These are phyloP conservation scores for Micractinium sp. DNA, from an alignment of 139 green algal species.

Conservation along the genomic window DNA sequence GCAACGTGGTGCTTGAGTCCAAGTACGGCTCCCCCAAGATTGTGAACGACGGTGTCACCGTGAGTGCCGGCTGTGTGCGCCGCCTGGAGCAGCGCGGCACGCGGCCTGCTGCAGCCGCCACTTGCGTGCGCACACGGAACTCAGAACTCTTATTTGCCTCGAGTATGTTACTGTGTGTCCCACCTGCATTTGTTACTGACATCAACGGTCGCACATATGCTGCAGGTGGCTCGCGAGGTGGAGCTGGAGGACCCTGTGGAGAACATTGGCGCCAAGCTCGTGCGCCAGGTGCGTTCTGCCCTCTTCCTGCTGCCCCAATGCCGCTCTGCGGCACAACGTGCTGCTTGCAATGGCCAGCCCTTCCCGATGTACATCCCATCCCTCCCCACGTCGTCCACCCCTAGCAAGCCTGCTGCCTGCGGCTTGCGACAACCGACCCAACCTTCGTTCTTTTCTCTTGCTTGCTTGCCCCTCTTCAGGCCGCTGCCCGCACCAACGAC, in stretches of 20 bases:
- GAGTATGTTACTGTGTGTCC: no score
- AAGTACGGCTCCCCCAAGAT: slow-evolving; percentile 99
- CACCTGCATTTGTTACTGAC: no score
- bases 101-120: background rate
- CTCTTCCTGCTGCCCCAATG: background rate
- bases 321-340: background rate
- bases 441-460: background rate
- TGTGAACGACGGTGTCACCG: slow-evolving; percentile 98
- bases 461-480: slow-evolving; percentile 61
- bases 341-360: background rate
- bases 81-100: no score
- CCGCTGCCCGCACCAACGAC: slow-evolving; percentile 96
- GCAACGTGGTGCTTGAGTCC: slow-evolving; percentile 99
- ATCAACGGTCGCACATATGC: background rate
- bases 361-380: background rate
- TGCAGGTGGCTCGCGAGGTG: slow-evolving; percentile 87
- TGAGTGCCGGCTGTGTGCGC: background rate
- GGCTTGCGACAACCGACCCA: no score
- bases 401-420: no score
- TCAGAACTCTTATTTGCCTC: no score
- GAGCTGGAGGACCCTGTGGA: slow-evolving; percentile 99
- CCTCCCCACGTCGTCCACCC: background rate
- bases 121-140: background rate
- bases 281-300: slow-evolving; percentile 64
- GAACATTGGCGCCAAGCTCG: slow-evolving; percentile 99